A percentile compares a stretch with the other conserved stretches of the same genome.
Conservation (phyloP, 306 rosid species). For the Sicyos edulis region DNA sequence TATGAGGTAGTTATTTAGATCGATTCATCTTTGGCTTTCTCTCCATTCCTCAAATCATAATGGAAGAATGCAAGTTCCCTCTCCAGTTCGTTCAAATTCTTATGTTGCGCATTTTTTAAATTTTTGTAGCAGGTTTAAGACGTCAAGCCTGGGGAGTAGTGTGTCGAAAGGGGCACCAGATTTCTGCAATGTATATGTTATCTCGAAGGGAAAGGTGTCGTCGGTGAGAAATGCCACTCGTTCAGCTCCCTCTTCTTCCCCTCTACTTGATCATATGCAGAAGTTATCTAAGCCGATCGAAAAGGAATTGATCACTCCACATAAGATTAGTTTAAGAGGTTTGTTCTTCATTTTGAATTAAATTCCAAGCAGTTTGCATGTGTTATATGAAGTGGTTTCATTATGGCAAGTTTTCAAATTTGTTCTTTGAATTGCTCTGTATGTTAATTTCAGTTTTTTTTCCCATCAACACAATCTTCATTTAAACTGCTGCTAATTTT, state of each 20-base stretch:
- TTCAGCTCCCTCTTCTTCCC: slow-evolving; percentile 58
- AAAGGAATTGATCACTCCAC: slow-evolving; percentile 25
- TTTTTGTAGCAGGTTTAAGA: slow-evolving; percentile 51
- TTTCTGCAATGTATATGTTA: slow-evolving; percentile 67
- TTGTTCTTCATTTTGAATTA: slow-evolving; percentile 16
- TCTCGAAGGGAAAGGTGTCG: slow-evolving; percentile 71
- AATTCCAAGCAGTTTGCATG: slow-evolving; percentile 5
- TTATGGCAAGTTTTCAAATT: not conserved
- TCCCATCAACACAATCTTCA: slow-evolving; percentile 2
- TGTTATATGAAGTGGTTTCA: not conserved
- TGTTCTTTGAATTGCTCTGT: not conserved
- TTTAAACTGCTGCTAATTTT: not conserved
- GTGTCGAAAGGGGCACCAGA: slow-evolving; percentile 71
- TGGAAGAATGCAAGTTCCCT: not conserved
- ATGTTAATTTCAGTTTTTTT: not conserved
- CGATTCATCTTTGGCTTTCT: not conserved
- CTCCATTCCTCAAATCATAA: too few relatives aligned
- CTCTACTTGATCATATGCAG: slow-evolving; percentile 41
- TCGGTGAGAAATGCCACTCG: slow-evolving; percentile 56
- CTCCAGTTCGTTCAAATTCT: not conserved
- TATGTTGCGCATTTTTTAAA: not conserved
- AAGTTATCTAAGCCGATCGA: slow-evolving; percentile 20
- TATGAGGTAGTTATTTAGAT: slow-evolving; percentile 45
- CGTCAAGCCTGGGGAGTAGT: slow-evolving; percentile 46
- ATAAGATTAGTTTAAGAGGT: slow-evolving; percentile 46